phyloP scores from a whole-genome alignment of 2,329 filamentous ascomycete species.

The Dactylellina cionopaga region DNA sequence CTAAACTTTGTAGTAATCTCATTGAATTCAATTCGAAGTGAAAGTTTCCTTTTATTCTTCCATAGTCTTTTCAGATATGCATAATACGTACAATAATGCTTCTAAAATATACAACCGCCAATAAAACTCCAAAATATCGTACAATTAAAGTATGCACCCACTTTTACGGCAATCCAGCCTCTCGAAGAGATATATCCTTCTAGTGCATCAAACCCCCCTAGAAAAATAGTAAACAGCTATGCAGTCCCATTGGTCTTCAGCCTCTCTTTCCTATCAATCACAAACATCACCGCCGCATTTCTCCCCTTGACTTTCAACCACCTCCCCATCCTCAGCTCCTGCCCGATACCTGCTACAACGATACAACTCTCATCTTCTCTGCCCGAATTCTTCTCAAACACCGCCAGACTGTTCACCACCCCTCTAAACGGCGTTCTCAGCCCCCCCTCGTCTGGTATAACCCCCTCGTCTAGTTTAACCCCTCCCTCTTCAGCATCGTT shows the following conservation, averaged over 20 bases:
- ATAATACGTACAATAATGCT: conserved; percentile 22
- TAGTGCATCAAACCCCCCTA: no score
- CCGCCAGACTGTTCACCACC: conserved; percentile 85
- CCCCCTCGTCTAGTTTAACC: no score
- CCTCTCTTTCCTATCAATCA: conserved; percentile 70
- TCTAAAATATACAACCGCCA: conserved; percentile 39
- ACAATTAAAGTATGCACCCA: conserved; percentile 27
- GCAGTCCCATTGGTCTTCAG: conserved; percentile 51
- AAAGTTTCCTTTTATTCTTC: no score
- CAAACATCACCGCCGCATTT: conserved; percentile 89
- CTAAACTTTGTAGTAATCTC: no score
- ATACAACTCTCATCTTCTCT: conserved; percentile 72
- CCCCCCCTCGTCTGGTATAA: conserved; percentile 53
- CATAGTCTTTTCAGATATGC: background rate
- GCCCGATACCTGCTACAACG: conserved; percentile 85
- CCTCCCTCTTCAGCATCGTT: conserved; percentile 52
- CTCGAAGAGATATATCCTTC: no score
- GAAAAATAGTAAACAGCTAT: no score
- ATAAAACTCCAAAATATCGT: conserved; percentile 22
- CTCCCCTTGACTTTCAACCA: conserved; percentile 77
- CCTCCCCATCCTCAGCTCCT: conserved; percentile 83
- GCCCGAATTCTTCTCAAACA: conserved; percentile 72
- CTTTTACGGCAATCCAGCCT: background rate
- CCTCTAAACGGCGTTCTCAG: conserved; percentile 67
- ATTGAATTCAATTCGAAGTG: no score